These are phyloP conservation scores for Polytrichum formosum DNA, from an alignment of 225 moss, liverwort and hornwort species.

Conservation along the genomic window DNA sequence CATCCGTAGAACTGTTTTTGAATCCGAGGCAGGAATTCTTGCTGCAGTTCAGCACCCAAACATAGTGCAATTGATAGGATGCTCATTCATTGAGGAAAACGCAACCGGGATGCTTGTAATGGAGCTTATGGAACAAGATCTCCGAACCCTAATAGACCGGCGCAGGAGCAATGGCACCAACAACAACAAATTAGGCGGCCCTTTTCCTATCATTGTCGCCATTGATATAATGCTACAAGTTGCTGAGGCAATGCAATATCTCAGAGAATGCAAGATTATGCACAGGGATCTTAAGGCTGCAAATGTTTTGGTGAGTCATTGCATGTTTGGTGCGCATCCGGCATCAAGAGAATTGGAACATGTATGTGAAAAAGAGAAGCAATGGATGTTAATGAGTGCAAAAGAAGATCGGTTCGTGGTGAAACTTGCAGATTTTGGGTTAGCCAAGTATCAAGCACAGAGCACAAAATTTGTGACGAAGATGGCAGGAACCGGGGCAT, in stretches of 20 bases:
- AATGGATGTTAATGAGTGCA: too few species aligned
- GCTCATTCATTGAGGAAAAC: not conserved
- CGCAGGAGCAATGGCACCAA: not conserved
- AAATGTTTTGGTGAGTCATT: constrained; percentile 28
- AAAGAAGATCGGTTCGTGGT: constrained; percentile 25
- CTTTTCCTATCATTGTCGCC: constrained; percentile 28
- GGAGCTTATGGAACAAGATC: constrained; percentile 38
- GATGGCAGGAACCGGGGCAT: constrained; percentile 12
- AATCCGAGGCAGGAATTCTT: not conserved
- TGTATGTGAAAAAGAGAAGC: not conserved
- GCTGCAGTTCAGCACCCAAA: constrained; percentile 6
- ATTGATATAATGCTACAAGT: constrained; percentile 37
- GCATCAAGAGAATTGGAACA: not conserved
- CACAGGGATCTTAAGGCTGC: constrained; percentile 40
- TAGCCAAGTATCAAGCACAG: constrained; percentile 17
- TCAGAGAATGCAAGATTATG: constrained; percentile 13
- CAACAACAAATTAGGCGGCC: not conserved
- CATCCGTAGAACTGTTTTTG: not conserved
- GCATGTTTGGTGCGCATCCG: constrained; percentile 3
- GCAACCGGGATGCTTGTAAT: constrained; percentile 15
- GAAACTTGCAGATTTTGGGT: constrained; percentile 52
- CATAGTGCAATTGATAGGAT: not conserved
- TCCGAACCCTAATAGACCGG: constrained; percentile 13
- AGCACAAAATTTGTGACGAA: not conserved
- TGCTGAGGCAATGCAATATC: constrained; percentile 30